Evolutionary conservation across 176 grass and related monocot genomes (phyloP).

Genomic region (Elaeis guineensis): DNA sequence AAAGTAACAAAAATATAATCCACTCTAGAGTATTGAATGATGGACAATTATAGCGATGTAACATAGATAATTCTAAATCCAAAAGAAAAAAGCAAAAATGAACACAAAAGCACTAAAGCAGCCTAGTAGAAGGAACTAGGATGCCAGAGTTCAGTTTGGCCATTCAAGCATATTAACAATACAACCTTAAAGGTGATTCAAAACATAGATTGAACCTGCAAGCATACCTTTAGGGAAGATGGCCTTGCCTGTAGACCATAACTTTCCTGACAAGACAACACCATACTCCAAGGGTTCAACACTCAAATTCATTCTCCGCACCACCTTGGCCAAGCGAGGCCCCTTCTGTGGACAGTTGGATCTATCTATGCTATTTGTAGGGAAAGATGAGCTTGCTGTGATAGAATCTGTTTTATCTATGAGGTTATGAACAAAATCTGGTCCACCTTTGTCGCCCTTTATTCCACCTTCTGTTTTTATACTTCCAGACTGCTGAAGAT

Average conservation of each 20-base stretch:
- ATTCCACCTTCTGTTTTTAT: not conserved
- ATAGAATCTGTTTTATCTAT: constrained; percentile 8
- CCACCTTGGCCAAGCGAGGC: constrained; percentile 78
- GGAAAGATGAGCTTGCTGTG: constrained; percentile 4
- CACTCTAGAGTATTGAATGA: constrained; percentile 2
- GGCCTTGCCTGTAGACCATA: constrained; percentile 63
- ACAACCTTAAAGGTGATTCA: too few species aligned
- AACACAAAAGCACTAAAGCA: too few species aligned
- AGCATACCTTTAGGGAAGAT: constrained; percentile 90
- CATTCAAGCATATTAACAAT: too few species aligned
- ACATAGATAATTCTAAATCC: too few species aligned
- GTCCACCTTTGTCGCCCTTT: constrained; percentile 1
- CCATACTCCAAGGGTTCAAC: constrained; percentile 90
- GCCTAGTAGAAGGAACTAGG: too few species aligned
- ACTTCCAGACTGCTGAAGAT: not conserved
- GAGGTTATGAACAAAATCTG: not conserved
- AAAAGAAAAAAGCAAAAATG: too few species aligned
- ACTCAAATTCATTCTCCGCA: constrained; percentile 54
- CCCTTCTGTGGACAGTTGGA: constrained; percentile 37
- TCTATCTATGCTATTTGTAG: constrained; percentile 5
- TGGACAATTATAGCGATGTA: too few species aligned
- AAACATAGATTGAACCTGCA: not conserved
- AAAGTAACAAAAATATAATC: constrained; percentile 2
- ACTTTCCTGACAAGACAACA: constrained; percentile 46
- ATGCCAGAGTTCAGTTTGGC: too few species aligned